phyloP scores from a whole-genome alignment of 331 rosid species.

The Saraca asoca region DNA sequence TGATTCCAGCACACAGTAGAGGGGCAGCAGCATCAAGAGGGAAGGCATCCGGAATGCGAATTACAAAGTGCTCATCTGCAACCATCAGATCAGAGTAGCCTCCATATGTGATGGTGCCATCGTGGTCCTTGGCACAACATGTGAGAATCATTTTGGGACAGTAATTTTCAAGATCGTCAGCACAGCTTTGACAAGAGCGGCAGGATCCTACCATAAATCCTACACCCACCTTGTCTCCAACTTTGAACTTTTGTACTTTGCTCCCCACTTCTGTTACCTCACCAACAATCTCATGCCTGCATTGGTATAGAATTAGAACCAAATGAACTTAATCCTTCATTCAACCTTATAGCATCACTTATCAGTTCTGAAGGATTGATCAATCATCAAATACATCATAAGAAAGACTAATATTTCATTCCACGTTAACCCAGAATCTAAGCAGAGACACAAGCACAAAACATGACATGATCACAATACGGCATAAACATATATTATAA shows the following conservation, averaged over 20 bases:
- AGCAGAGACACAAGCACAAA: too few relatives aligned
- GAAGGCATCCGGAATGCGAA: conserved; percentile 41
- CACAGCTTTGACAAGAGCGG: conserved; percentile 43
- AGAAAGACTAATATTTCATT: too few relatives aligned
- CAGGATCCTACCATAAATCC: conserved; percentile 57
- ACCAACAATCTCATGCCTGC: conserved; percentile 58
- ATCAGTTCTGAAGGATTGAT: too few relatives aligned
- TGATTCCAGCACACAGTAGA: conserved; percentile 56
- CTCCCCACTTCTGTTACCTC: conserved; percentile 55
- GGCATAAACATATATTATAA: too few relatives aligned
- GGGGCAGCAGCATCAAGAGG: conserved; percentile 57
- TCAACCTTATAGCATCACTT: too few relatives aligned
- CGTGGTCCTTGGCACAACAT: conserved; percentile 24
- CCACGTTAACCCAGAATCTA: too few relatives aligned
- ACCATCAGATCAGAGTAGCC: conserved; percentile 58
- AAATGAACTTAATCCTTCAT: not conserved
- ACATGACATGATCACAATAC: too few relatives aligned
- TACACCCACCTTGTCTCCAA: conserved; percentile 63
- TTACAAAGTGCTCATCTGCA: conserved; percentile 45
- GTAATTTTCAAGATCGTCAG: conserved; percentile 45
- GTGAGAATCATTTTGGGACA: conserved; percentile 50
- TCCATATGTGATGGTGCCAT: conserved; percentile 49
- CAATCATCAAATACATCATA: too few relatives aligned
- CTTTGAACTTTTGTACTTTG: conserved; percentile 46
- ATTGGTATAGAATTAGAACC: conserved; percentile 6